Evolutionary conservation across 2,329 filamentous ascomycete species (phyloP), one percentile per base, ranked within the genome.

Genomic region (Hypoxylon sp.): DNA sequence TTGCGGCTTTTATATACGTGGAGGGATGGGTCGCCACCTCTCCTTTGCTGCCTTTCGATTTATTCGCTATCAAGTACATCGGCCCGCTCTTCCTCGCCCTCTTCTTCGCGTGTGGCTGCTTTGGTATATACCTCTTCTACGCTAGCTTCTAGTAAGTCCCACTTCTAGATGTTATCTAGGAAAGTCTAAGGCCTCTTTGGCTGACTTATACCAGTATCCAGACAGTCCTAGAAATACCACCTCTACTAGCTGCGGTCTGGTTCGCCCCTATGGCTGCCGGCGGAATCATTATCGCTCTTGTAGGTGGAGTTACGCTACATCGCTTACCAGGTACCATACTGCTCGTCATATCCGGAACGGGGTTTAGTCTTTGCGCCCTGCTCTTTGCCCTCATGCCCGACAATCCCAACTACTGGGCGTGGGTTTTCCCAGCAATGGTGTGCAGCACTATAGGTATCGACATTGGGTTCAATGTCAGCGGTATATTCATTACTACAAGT

Each of bases 401-500:
- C 1, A 81, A 81, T 9, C 82, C 80, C 1, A 83, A 81, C 63
- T 91, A 91, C 82, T 94, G 91, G 92, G 86, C 88, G 0, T 94
- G 85, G 74, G 83, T 92, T n/a, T 92, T 94, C 74, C 90, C 91
- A 0, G 81, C 86, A 59, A 91, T 91, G 88, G 78, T 90, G 4
- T 87, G 89, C 69, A 85, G 85, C 11, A 94, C 91, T 0, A 81
- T 93, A 47, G 91, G 90, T 22, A 88, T 94, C 65, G 92, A 94
- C 73, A 87, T 93, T 59, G 88, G 88, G 11, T 93, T 90, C 80
- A 92, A 90, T 73, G 85, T 94, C 1, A 86, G 88, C 37, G 92
- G 90, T 73, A 86, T 94, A 65, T 94, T 92, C 79, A 91, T 93
- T 76, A 93, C 91, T 0, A 93, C 91, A 0, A 87, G 85, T 26